These are phyloP conservation scores for Psilocybe tampanensis DNA, from an alignment of 768 basidiomycete genomes.

Conservation along the genomic window DNA sequence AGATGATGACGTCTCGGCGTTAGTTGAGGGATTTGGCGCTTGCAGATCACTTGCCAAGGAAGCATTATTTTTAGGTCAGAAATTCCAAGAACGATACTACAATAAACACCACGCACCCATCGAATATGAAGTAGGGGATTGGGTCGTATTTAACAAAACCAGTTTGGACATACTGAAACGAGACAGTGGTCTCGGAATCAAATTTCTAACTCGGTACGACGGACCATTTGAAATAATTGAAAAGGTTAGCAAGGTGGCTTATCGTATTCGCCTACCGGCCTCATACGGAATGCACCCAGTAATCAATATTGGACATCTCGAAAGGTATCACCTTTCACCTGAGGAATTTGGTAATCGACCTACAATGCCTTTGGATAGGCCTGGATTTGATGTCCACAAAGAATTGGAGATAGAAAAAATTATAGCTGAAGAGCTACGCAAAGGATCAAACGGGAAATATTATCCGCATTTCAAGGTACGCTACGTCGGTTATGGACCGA, in stretches of 20 bases:
- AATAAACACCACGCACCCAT: not conserved
- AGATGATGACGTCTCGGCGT: not conserved
- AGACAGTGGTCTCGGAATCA: conserved; percentile 20
- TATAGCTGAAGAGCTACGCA: not conserved
- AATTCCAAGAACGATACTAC: conserved; percentile 11
- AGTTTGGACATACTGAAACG: conserved; percentile 22
- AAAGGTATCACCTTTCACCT: conserved; percentile 19
- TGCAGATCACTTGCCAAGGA: not conserved
- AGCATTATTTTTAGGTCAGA: conserved; percentile 3
- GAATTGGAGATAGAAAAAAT: not conserved
- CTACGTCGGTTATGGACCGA: not conserved
- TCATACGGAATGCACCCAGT: conserved; percentile 27
- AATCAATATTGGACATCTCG: conserved; percentile 25
- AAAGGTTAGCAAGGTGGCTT: conserved; percentile 24
- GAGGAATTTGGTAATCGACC: conserved; percentile 15
- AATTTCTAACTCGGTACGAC: conserved; percentile 23
- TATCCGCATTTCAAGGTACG: not conserved
- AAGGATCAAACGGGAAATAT: not conserved
- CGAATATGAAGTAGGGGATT: conserved; percentile 13
- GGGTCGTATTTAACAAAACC: conserved; percentile 28
- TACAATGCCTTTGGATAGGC: not conserved
- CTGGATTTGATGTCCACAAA: not conserved
- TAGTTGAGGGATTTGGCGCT: not conserved
- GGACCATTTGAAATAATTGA: conserved; percentile 29
- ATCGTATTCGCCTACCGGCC: conserved; percentile 22